phyloP scores from a whole-genome alignment of 768 basidiomycete genomes.

The Tylopilus sp. region DNA sequence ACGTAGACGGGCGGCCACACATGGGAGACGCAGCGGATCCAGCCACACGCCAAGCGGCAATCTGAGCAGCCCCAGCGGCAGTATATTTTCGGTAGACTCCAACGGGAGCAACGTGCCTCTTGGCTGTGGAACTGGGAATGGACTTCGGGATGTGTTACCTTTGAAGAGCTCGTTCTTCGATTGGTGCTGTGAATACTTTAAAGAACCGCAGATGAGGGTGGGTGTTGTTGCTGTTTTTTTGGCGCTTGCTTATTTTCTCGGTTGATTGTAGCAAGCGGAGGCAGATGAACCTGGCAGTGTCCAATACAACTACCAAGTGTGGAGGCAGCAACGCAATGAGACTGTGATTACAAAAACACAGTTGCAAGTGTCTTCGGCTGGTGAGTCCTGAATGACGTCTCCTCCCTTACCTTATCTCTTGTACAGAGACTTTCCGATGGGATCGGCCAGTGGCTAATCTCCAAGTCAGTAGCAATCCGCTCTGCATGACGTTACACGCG shows the following conservation, averaged over 20 bases:
- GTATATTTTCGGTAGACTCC: constrained; percentile 76
- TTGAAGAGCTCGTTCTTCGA: constrained; percentile 92
- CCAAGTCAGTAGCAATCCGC: constrained; percentile 55
- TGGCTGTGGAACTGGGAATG: constrained; percentile 75
- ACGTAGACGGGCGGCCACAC: constrained; percentile 45
- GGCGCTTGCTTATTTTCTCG: constrained; percentile 8
- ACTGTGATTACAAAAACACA: constrained; percentile 66
- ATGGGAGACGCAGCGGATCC: constrained; percentile 42
- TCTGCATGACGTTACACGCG: constrained; percentile 85
- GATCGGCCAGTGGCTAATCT: constrained; percentile 68
- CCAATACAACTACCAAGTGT: constrained; percentile 92
- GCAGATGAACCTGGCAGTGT: constrained; percentile 93
- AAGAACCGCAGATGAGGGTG: constrained; percentile 98
- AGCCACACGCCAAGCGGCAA: constrained; percentile 38
- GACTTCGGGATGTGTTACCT: constrained; percentile 82
- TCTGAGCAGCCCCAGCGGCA: constrained; percentile 66
- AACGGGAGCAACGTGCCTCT: constrained; percentile 63
- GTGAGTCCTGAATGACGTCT: constrained; percentile 39
- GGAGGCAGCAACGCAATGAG: constrained; percentile 91
- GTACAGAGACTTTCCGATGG: constrained; percentile 62
- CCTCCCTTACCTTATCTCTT: constrained; percentile 1
- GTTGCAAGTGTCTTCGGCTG: constrained; percentile 67
- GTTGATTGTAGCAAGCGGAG: constrained; percentile 70
- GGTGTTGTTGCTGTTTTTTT: constrained; percentile 21
- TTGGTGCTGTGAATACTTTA: constrained; percentile 97